phyloP scores from a whole-genome alignment of 2,329 filamentous ascomycete species.

The Ophiostoma ips region DNA sequence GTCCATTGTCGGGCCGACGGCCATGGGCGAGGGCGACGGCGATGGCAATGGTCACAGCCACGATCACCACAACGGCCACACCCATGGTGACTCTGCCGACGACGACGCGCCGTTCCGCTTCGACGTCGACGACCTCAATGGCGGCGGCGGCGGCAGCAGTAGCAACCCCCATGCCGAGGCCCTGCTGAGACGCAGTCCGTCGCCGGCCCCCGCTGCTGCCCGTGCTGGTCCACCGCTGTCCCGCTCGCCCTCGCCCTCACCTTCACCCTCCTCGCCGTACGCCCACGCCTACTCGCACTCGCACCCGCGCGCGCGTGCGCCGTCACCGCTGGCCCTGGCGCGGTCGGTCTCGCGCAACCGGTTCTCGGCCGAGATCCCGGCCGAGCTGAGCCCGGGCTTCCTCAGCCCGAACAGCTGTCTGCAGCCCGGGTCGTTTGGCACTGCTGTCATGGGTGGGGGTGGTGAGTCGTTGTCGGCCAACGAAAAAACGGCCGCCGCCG shows the following conservation, averaged over 20 bases:
- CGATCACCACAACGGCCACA: background rate
- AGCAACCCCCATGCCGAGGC: conserved; percentile 12
- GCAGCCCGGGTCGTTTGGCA: no score
- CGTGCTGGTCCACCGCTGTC: no score
- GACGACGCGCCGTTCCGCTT: conserved; percentile 5
- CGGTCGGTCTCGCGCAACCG: background rate
- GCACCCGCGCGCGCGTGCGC: background rate
- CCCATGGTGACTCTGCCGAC: background rate
- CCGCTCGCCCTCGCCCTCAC: no score
- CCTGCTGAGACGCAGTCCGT: conserved; percentile 11
- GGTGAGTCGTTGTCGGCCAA: no score
- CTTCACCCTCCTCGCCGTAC: background rate
- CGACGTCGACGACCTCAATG: background rate
- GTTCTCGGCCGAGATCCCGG: background rate
- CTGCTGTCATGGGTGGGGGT: no score
- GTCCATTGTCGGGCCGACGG: conserved; percentile 8
- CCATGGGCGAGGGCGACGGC: conserved; percentile 4
- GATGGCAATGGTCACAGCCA: background rate
- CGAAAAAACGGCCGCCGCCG: no score
- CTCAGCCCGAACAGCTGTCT: conserved; percentile 6
- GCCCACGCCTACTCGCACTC: background rate
- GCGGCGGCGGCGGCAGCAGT: no score
- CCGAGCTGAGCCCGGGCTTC: background rate
- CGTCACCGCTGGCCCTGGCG: background rate
- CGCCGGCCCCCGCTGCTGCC: no score